phyloP scores from a whole-genome alignment of 305 asterid genomes.

The Fraxinus xanthoxyloides region DNA sequence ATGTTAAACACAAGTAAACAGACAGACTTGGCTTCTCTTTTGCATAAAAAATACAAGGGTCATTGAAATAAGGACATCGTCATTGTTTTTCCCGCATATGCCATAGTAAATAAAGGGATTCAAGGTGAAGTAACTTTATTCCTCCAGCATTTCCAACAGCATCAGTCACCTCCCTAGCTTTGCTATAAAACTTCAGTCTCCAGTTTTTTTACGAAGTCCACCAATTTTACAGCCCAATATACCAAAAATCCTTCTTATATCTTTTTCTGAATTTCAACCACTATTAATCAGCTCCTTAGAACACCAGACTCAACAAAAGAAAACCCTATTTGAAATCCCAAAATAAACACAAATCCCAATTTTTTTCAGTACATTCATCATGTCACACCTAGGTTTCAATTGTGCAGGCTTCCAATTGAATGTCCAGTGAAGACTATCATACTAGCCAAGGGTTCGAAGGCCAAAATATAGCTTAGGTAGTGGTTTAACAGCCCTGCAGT shows the following conservation, averaged over 20 bases:
- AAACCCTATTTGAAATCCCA: background rate
- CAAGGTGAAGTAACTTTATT: background rate
- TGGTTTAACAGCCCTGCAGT: background rate
- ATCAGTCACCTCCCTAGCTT: background rate
- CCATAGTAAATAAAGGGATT: background rate
- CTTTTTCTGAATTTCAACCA: background rate
- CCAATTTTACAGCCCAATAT: background rate
- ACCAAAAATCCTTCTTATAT: background rate
- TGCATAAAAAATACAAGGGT: background rate
- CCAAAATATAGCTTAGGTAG: background rate
- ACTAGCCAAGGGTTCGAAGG: background rate
- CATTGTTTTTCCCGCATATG: background rate
- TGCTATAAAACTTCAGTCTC: background rate
- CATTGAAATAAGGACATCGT: background rate
- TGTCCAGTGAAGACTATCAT: background rate
- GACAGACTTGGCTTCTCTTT: background rate
- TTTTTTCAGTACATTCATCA: background rate
- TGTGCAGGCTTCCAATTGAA: background rate
- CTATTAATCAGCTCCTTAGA: background rate
- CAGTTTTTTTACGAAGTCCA: background rate
- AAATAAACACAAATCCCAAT: background rate
- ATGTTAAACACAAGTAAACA: background rate
- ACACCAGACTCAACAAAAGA: background rate
- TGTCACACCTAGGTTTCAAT: background rate
- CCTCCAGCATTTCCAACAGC: background rate